phyloP scores from a whole-genome alignment of 2,329 filamentous ascomycete genomes.

The Pezicula neosporulosa region DNA sequence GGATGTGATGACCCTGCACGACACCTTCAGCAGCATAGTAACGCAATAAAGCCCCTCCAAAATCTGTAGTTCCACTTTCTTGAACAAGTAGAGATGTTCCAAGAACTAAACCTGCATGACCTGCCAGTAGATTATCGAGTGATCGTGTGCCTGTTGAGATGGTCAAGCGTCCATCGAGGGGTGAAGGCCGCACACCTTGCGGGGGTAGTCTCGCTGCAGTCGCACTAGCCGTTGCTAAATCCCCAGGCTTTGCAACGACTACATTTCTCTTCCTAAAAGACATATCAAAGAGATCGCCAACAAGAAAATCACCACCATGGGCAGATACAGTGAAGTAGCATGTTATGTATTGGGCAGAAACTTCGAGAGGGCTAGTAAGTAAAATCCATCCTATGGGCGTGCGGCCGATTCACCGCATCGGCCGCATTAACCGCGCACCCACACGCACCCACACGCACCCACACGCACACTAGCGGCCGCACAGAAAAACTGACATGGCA shows the following conservation, averaged over 20 bases:
- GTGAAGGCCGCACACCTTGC: slow-evolving; percentile 74
- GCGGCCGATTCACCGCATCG: too few relatives aligned
- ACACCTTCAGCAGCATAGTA: slow-evolving; percentile 94
- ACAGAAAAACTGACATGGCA: too few relatives aligned
- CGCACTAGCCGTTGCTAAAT: slow-evolving; percentile 12
- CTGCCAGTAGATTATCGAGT: slow-evolving; percentile 79
- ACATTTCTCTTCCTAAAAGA: slow-evolving; percentile 68
- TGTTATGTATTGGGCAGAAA: too few relatives aligned
- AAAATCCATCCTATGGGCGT: too few relatives aligned
- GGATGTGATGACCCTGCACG: slow-evolving; percentile 84
- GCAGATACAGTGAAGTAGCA: too few relatives aligned
- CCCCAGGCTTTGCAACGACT: slow-evolving; percentile 37
- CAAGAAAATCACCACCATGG: not conserved
- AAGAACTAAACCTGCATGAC: slow-evolving; percentile 79
- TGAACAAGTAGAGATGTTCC: slow-evolving; percentile 79
- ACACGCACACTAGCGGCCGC: too few relatives aligned
- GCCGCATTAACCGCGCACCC: too few relatives aligned
- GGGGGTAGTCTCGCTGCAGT: slow-evolving; percentile 21
- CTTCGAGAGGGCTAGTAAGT: too few relatives aligned
- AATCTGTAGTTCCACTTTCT: slow-evolving; percentile 92
- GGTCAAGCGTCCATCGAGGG: slow-evolving; percentile 79
- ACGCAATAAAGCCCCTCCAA: slow-evolving; percentile 75
- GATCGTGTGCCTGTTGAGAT: slow-evolving; percentile 90
- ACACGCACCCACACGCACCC: too few relatives aligned
- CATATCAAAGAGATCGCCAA: slow-evolving; percentile 36